A percentile compares a stretch with the other conserved stretches of the same genome.
phyloP scores from a whole-genome alignment of 2,329 filamentous ascomycete species.

The Cladosporium sp. region DNA sequence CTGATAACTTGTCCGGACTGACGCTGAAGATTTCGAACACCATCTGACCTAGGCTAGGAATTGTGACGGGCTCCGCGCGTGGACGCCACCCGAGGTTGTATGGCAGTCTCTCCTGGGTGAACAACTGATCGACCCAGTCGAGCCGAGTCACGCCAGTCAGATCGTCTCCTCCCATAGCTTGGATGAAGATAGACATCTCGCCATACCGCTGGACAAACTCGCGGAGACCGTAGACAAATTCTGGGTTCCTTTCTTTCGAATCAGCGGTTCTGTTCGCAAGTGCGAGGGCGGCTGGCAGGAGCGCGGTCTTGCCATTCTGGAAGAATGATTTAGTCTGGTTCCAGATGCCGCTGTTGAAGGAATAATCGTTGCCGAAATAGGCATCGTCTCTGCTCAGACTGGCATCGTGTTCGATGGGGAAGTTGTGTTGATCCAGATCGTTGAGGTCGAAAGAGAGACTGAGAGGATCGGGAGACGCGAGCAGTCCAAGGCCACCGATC shows the following conservation, averaged over 20 bases:
- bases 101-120: slow-evolving; percentile 36
- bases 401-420: slow-evolving; percentile 36
- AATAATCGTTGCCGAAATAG: slow-evolving; percentile 33
- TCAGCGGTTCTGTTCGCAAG: slow-evolving; percentile 18
- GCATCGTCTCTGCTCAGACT: slow-evolving; percentile 32
- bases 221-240: slow-evolving; percentile 28
- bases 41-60: slow-evolving; percentile 23
- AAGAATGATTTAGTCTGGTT: slow-evolving; percentile 18
- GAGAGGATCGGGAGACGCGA: slow-evolving; percentile 19
- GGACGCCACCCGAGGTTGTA: slow-evolving; percentile 34
- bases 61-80: slow-evolving; percentile 22
- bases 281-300: neutral
- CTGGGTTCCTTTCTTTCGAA: slow-evolving; percentile 28
- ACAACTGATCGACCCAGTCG: slow-evolving; percentile 33
- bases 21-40: slow-evolving; percentile 22
- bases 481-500: slow-evolving; percentile 26
- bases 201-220: slow-evolving; percentile 35
- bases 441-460: slow-evolving; percentile 23
- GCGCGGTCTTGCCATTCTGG: neutral
- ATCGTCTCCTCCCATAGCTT: slow-evolving; percentile 31
- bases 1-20: slow-evolving; percentile 19
- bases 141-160: slow-evolving; percentile 30
- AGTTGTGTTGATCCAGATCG: slow-evolving; percentile 30
- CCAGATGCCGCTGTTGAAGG: slow-evolving; percentile 29
- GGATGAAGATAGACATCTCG: slow-evolving; percentile 36